phyloP scores from a whole-genome alignment of 2,329 filamentous ascomycete genomes.

The Aurifilum marmelostoma region DNA sequence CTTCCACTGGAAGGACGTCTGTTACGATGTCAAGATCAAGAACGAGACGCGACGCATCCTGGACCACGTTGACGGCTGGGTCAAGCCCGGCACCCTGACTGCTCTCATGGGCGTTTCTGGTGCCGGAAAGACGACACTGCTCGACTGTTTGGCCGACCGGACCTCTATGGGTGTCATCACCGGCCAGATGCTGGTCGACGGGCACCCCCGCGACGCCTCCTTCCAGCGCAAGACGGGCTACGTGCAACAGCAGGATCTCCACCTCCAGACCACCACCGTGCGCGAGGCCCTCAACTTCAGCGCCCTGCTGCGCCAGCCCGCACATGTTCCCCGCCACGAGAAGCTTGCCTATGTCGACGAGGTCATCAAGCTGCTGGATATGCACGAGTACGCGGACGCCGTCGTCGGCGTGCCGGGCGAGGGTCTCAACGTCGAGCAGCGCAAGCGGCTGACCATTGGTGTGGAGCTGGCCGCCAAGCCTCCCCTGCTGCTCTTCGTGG shows the following conservation, averaged over 20 bases:
- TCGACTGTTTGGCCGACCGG: constrained; percentile 71
- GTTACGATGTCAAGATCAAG: constrained; percentile 31
- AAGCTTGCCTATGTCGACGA: constrained; percentile 69
- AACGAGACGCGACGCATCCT: constrained; percentile 27
- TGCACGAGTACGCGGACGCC: constrained; percentile 68
- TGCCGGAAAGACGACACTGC: constrained; percentile 72
- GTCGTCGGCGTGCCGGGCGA: constrained; percentile 70
- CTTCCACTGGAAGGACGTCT: constrained; percentile 30
- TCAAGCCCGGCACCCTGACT: constrained; percentile 29
- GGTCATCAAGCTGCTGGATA: constrained; percentile 68
- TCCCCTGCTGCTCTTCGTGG: constrained; percentile 83
- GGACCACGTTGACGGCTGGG: constrained; percentile 30
- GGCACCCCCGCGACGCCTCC: constrained; percentile 61
- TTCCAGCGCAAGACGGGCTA: constrained; percentile 73
- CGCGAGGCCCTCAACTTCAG: constrained; percentile 68
- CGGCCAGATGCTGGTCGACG: constrained; percentile 71
- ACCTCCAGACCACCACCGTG: constrained; percentile 66
- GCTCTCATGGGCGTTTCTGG: constrained; percentile 59
- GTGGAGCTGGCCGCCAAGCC: constrained; percentile 96
- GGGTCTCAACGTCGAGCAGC: constrained; percentile 49
- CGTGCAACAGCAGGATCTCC: constrained; percentile 70
- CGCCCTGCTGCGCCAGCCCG: constrained; percentile 66
- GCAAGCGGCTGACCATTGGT: constrained; percentile 56
- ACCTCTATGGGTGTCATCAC: constrained; percentile 72
- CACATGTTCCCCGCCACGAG: constrained; percentile 58